phyloP scores from a whole-genome alignment of 352 stramenopile genomes.

The Halophytophthora batemanensis region DNA sequence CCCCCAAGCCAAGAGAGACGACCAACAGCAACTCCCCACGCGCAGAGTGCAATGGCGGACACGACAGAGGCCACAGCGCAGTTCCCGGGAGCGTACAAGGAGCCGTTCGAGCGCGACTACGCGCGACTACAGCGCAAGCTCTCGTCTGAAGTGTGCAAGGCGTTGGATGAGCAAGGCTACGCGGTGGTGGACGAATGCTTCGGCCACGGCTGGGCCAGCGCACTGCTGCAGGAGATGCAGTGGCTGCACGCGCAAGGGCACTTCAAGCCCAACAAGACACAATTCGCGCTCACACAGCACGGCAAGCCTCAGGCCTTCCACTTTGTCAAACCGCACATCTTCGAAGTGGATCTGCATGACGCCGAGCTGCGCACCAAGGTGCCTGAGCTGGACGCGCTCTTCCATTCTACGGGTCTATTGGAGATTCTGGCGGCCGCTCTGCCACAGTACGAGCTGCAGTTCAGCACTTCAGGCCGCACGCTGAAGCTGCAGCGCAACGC shows the following conservation, averaged over 20 bases:
- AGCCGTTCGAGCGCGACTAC: slow-evolving; percentile 54
- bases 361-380: slow-evolving; percentile 45
- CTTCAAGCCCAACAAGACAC: slow-evolving; percentile 79
- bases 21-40: too few relatives aligned
- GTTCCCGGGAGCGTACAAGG: slow-evolving; percentile 46
- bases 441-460: slow-evolving; percentile 54
- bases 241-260: slow-evolving; percentile 46
- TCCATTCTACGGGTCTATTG: slow-evolving; percentile 57
- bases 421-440: slow-evolving; percentile 46
- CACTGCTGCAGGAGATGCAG: slow-evolving; percentile 63
- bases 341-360: slow-evolving; percentile 79
- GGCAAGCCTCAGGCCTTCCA: slow-evolving; percentile 35
- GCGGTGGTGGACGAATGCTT: slow-evolving; percentile 74
- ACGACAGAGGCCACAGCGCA: too few relatives aligned
- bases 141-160: slow-evolving; percentile 31
- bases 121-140: slow-evolving; percentile 46
- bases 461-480: slow-evolving; percentile 53
- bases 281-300: slow-evolving; percentile 62
- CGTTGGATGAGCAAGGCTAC: slow-evolving; percentile 51
- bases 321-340: slow-evolving; percentile 85
- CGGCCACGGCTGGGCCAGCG: slow-evolving; percentile 44
- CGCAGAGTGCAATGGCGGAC: too few relatives aligned
- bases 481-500: slow-evolving; percentile 82
- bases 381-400: slow-evolving; percentile 60
- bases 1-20: too few relatives aligned